phyloP scores from a whole-genome alignment of 2,329 filamentous ascomycete genomes.

The Cladorrhinum sp. region DNA sequence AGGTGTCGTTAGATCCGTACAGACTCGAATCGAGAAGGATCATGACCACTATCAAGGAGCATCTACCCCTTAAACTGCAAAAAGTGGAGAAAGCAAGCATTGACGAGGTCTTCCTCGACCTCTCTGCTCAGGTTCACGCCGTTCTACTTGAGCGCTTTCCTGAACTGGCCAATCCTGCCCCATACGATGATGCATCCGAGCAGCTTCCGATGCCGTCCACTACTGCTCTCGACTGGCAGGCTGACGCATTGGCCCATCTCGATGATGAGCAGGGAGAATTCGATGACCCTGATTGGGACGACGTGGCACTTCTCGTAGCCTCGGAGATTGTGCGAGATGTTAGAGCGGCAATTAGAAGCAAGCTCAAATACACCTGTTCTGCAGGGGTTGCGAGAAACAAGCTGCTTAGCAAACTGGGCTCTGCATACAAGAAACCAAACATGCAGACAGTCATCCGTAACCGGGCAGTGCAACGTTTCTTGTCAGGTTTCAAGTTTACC shows the following conservation, averaged over 20 bases:
- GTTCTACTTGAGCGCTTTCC: slow-evolving; percentile 74
- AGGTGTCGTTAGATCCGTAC: slow-evolving; percentile 93
- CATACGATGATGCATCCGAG: slow-evolving; percentile 70
- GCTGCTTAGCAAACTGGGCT: slow-evolving; percentile 91
- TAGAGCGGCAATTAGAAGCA: slow-evolving; percentile 63
- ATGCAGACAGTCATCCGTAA: slow-evolving; percentile 91
- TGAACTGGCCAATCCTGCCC: slow-evolving; percentile 64
- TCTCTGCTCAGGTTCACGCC: slow-evolving; percentile 79
- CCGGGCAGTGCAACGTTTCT: slow-evolving; percentile 73
- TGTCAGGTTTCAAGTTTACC: slow-evolving; percentile 84
- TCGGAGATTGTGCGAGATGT: slow-evolving; percentile 84
- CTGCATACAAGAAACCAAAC: slow-evolving; percentile 88
- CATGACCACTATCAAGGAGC: slow-evolving; percentile 71
- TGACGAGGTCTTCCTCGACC: slow-evolving; percentile 92
- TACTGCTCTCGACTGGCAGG: slow-evolving; percentile 76
- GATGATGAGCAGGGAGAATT: slow-evolving; percentile 69
- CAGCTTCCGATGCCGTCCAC: slow-evolving; percentile 65
- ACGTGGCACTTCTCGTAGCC: slow-evolving; percentile 80
- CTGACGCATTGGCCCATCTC: slow-evolving; percentile 78
- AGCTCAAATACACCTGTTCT: slow-evolving; percentile 85
- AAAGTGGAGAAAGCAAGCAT: slow-evolving; percentile 90
- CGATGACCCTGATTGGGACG: slow-evolving; percentile 92
- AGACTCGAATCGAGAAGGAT: slow-evolving; percentile 81
- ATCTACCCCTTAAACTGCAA: slow-evolving; percentile 62
- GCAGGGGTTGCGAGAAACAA: slow-evolving; percentile 89